A percentile compares a stretch with the other conserved stretches of the same genome.
These are phyloP conservation scores for Fonsecaea pedrosoi DNA, from an alignment of 2,329 filamentous ascomycete genomes.

Conservation along the genomic window DNA sequence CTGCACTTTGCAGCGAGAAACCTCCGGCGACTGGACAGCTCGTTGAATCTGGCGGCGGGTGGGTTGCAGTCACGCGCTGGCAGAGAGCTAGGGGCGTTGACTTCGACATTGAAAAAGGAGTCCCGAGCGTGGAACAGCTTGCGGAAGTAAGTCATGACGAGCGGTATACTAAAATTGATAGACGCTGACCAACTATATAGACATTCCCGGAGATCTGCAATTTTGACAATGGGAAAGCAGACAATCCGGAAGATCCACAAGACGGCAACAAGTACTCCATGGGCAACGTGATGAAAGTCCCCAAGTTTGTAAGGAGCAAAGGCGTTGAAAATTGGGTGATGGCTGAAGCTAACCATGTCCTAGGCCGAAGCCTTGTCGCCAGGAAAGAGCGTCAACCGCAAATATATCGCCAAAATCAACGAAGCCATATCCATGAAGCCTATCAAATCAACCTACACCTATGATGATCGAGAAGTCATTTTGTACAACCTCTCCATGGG, in stretches of 20 bases:
- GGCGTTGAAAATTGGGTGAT: background rate
- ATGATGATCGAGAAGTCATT: slow-evolving; percentile 84
- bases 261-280: slow-evolving; percentile 80
- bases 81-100: slow-evolving; percentile 49
- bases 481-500: slow-evolving; percentile 96
- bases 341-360: background rate
- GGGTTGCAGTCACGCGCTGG: slow-evolving; percentile 77
- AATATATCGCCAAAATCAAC: slow-evolving; percentile 77
- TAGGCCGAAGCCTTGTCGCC: slow-evolving; percentile 40
- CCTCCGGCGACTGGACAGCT: slow-evolving; percentile 85
- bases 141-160: slow-evolving; percentile 42
- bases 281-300: slow-evolving; percentile 84
- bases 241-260: slow-evolving; percentile 80
- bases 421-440: slow-evolving; percentile 73
- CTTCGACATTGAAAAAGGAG: slow-evolving; percentile 41
- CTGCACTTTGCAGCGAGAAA: slow-evolving; percentile 84
- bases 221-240: slow-evolving; percentile 86
- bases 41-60: slow-evolving; percentile 93
- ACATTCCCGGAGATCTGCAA: slow-evolving; percentile 79
- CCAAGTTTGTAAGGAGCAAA: slow-evolving; percentile 51
- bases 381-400: slow-evolving; percentile 55
- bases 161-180: slow-evolving; percentile 47
- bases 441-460: slow-evolving; percentile 77
- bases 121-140: slow-evolving; percentile 38
- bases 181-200: slow-evolving; percentile 51